phyloP scores from a whole-genome alignment of 2,329 filamentous ascomycete genomes.

The Fusarium nematophilum region DNA sequence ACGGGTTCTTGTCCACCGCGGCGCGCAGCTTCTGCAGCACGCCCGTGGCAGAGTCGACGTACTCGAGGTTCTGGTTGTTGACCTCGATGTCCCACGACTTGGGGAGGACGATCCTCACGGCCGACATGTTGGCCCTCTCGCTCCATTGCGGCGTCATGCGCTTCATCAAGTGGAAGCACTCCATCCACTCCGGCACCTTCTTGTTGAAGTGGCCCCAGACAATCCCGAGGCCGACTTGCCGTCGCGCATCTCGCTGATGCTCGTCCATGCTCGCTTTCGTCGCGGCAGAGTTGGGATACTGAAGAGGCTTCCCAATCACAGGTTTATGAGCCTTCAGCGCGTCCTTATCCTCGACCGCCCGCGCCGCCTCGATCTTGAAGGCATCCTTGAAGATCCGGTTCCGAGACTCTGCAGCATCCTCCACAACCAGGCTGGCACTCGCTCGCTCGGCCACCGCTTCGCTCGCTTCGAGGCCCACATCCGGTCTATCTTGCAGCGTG shows the following conservation, averaged over 20 bases:
- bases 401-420: conserved; percentile 33
- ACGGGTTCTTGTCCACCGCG: conserved; percentile 48
- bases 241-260: conserved; percentile 42
- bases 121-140: conserved; percentile 49
- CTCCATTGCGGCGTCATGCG: conserved; percentile 49
- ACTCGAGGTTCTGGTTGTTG: conserved; percentile 48
- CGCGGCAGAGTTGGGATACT: conserved; percentile 44
- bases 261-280: conserved; percentile 36
- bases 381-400: conserved; percentile 46
- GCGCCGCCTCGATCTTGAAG: conserved; percentile 40
- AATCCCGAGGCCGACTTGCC: conserved; percentile 52
- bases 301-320: conserved; percentile 42
- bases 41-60: conserved; percentile 50
- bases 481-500: neutral
- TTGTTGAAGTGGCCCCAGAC: conserved; percentile 46
- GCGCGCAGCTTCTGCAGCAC: conserved; percentile 48
- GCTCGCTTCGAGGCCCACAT: conserved; percentile 8
- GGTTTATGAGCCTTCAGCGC: conserved; percentile 39
- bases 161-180: conserved; percentile 53
- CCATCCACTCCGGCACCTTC: conserved; percentile 53
- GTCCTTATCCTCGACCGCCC: conserved; percentile 29
- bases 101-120: conserved; percentile 52
- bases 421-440: conserved; percentile 18
- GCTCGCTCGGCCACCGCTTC: conserved; percentile 12
- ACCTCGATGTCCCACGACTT: conserved; percentile 49